Base-by-base conservation (phyloP, 2,329 filamentous ascomycete species). In the Venturia oleaginea region DNA sequence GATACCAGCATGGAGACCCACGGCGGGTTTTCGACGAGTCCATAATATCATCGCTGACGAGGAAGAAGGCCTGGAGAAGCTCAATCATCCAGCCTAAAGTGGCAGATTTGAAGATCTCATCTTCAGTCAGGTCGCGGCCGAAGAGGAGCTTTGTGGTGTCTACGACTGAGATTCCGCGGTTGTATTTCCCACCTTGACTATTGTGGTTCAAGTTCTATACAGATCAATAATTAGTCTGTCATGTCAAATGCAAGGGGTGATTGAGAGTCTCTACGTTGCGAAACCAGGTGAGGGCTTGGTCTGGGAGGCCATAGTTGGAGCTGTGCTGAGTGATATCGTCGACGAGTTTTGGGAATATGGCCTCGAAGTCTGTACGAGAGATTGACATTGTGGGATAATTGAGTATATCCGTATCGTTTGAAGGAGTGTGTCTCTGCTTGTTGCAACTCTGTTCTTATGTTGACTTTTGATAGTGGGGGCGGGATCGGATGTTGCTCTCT, bases 41-140 rank as follows among this genome's bases (percentile, higher is more conserved):
- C 94, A 99, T 99, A 73, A 99, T 97, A 77, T 99, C 94, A 79
- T 99, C 94, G 55, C 91, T 92, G 69, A 99, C 94, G 66, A 99
- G 86, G 86, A 99, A 97, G 84, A 97, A 97, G 69, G 94, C 93
- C 81, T 99, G 94, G 40, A 99, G 89, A 61, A 99, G 86, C 84
- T 99, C 94, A 68, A 95, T 96, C 84, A 96, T 86, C 94, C 94
- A 99, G 73, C 94, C 94, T 22, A 99, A 85, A 22, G 91, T 89
- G 55, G 92, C 90, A 59, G 93, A 83, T 70, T 90, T 82, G 81
- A 95, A 94, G 83, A 92, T 96, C 79, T 97, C 89, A 65, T 93
- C 85, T 67, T 90, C 83, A 68, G 81, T 84, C 68, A 97, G 86
- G 64, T 89, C 80, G 70, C 83, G 80, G 72, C 85, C 82, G 73